Percentiles rank a stretch among this genome's conserved stretches.
phyloP scores from a whole-genome alignment of 2,329 filamentous ascomycete species.

The Arthrobotrys sphaeroides region DNA sequence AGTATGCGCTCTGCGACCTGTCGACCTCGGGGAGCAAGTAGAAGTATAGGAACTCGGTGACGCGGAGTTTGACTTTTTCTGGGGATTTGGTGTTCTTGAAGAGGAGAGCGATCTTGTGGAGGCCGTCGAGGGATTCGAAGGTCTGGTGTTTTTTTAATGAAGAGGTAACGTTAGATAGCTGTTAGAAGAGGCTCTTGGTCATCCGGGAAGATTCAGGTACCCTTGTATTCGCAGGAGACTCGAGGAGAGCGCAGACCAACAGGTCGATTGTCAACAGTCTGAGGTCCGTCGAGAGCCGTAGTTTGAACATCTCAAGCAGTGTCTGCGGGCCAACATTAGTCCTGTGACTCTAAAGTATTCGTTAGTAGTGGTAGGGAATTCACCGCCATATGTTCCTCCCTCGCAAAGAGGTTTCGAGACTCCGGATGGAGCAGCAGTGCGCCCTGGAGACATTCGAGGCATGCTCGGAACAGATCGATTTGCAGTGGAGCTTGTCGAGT shows the following conservation, averaged over 20 bases:
- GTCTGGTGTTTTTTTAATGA: slow-evolving; percentile 59
- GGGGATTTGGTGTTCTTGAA: slow-evolving; percentile 89
- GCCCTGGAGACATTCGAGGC: slow-evolving; percentile 89
- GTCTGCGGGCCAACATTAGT: slow-evolving; percentile 66
- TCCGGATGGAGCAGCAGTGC: slow-evolving; percentile 87
- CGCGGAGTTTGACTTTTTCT: slow-evolving; percentile 89
- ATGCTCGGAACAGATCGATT: slow-evolving; percentile 85
- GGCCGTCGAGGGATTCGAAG: slow-evolving; percentile 90
- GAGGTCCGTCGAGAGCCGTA: slow-evolving; percentile 88
- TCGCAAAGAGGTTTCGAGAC: slow-evolving; percentile 83
- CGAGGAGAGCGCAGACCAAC: slow-evolving; percentile 86
- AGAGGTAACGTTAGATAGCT: too few species aligned
- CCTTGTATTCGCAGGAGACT: slow-evolving; percentile 85
- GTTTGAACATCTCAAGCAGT: slow-evolving; percentile 91
- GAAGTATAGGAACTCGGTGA: slow-evolving; percentile 98
- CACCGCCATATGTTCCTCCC: slow-evolving; percentile 94
- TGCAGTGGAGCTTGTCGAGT: slow-evolving; percentile 80
- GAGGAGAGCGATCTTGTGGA: slow-evolving; percentile 88
- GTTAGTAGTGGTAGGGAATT: slow-evolving; percentile 58
- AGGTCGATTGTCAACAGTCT: slow-evolving; percentile 90
- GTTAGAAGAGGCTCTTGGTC: too few species aligned
- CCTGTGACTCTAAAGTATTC: too few species aligned
- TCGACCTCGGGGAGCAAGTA: slow-evolving; percentile 91
- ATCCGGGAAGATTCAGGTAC: slow-evolving; percentile 59
- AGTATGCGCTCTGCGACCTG: slow-evolving; percentile 31